Evolutionary conservation across 2,329 filamentous ascomycete genomes (phyloP).

Genomic region (Xylariaceae sp.): DNA sequence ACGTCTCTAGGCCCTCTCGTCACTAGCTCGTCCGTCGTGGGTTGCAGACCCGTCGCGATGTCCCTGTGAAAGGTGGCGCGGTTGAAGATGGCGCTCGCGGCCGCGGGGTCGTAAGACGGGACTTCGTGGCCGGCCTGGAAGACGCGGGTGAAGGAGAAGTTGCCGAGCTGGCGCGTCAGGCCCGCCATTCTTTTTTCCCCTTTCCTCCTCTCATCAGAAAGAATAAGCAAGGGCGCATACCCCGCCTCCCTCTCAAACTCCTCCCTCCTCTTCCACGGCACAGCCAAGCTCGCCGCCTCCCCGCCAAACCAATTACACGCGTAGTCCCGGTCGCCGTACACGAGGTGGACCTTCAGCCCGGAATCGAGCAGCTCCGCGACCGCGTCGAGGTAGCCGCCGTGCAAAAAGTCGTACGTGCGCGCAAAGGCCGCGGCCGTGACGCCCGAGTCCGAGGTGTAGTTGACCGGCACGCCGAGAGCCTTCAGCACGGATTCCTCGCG

Average conservation of each 20-base stretch:
- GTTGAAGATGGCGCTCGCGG: constrained; percentile 44
- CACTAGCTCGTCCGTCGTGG: too few species aligned
- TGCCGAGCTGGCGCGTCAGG: constrained; percentile 63
- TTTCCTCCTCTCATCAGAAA: too few species aligned
- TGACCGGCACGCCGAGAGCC: constrained; percentile 54
- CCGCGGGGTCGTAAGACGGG: constrained; percentile 46
- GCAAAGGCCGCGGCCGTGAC: constrained; percentile 43
- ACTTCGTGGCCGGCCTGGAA: constrained; percentile 55
- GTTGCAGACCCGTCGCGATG: constrained; percentile 46
- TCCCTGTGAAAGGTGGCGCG: constrained; percentile 47
- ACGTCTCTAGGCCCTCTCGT: too few species aligned
- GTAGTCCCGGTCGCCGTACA: constrained; percentile 56
- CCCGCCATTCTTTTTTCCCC: constrained; percentile 59
- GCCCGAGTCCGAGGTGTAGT: constrained; percentile 50
- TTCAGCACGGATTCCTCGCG: constrained; percentile 51
- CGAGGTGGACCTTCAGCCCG: constrained; percentile 50
- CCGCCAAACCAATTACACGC: constrained; percentile 54
- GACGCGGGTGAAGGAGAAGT: constrained; percentile 55
- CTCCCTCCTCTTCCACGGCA: constrained; percentile 39
- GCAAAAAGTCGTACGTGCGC: constrained; percentile 28
- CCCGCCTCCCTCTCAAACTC: constrained; percentile 50
- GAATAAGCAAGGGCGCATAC: constrained; percentile 59
- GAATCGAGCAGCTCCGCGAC: constrained; percentile 49
- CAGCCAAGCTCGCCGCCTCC: constrained; percentile 43
- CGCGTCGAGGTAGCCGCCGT: constrained; percentile 37